Evolutionary conservation across 2,329 filamentous ascomycete genomes (phyloP), one percentile per base, ranked within the genome.

Genomic region (Leptosphaerulina australis): DNA sequence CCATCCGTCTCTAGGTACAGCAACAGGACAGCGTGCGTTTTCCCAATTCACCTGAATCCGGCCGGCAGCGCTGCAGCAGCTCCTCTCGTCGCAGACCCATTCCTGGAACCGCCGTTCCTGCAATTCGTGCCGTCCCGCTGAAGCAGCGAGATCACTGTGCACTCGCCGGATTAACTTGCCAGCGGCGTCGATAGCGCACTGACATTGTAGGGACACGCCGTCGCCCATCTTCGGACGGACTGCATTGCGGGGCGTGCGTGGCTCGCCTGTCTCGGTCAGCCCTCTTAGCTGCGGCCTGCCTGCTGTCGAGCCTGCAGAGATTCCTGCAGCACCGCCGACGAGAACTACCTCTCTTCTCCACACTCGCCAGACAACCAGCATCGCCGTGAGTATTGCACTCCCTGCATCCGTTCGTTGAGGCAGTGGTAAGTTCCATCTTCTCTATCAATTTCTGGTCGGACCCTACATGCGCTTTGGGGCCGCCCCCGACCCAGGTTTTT

Each of bases 201-300:
- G 64, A 58, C 60, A 50, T 56, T 52, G 54, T 55, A 60, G 54
- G 53, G 58, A 62, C 59, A 62, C 63, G 60, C 62, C 59, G 62
- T 51, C 63, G 57, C 44, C 58, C 55, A 46, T 46, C 41, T 37
- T 46, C 54, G 60, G 53, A 57, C 65, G 60, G 67, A 66, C 62
- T 68, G 56, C 62, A 18, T 21, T 47, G 66, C 57, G 68, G 61
- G 59, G 54, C 66, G 68, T 72, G 68, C 69, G 57, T 54, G 44
- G 55, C 64, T 71, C 67, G 68, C 64, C 67, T 69, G 68, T 64
- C 67, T 67, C 62, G 61, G 64, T 69, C 69, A 69, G 69, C 66
- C 69, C 64, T 71, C 67, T 70, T 72, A 70, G 69, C 69, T 69
- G 68, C 69, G 65, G 67, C 66, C 64, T 69, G 67, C 64, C 64